Evolutionary conservation across 1,139 yeast species (phyloP).

Genomic region (Ogataea hybrid): DNA sequence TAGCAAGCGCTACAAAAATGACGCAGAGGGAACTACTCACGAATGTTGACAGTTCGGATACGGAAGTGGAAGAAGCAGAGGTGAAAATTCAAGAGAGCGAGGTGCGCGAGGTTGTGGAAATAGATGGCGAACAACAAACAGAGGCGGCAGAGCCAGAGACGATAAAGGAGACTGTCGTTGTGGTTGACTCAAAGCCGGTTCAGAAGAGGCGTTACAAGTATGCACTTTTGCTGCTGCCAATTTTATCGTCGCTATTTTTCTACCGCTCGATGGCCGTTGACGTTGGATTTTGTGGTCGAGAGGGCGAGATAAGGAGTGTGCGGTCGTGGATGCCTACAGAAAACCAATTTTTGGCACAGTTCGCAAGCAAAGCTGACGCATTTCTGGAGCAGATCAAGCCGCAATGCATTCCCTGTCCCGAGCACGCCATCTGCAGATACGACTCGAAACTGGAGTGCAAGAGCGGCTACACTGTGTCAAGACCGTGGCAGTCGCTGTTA

Average conservation of each 20-base stretch:
- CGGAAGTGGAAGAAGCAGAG: conserved; percentile 7
- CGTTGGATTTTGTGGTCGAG: conserved; percentile 55
- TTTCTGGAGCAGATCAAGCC: conserved; percentile 39
- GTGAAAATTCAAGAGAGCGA: conserved; percentile 1
- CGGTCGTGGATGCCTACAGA: background rate
- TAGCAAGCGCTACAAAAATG: conserved; percentile 7
- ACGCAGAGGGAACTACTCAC: background rate
- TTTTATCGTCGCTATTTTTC: conserved; percentile 16
- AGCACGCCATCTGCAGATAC: conserved; percentile 72
- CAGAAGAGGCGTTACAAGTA: background rate
- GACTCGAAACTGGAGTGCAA: conserved; percentile 61
- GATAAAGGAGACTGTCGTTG: background rate
- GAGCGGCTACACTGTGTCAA: conserved; percentile 57
- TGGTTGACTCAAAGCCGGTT: background rate
- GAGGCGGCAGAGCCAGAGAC: background rate
- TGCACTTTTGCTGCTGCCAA: conserved; percentile 1
- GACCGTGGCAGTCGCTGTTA: conserved; percentile 55
- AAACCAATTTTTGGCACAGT: background rate
- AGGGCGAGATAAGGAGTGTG: conserved; percentile 35
- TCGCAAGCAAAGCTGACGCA: conserved; percentile 1
- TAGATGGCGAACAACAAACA: background rate
- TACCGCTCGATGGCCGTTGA: conserved; percentile 54
- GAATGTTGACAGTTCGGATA: conserved; percentile 4
- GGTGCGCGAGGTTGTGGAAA: background rate
- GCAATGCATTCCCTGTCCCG: conserved; percentile 73